A percentile compares a stretch with the other conserved stretches of the same genome.
These are phyloP conservation scores for Tetradesmus lagerheimii DNA, from an alignment of 139 green algal species.

Conservation along the genomic window DNA sequence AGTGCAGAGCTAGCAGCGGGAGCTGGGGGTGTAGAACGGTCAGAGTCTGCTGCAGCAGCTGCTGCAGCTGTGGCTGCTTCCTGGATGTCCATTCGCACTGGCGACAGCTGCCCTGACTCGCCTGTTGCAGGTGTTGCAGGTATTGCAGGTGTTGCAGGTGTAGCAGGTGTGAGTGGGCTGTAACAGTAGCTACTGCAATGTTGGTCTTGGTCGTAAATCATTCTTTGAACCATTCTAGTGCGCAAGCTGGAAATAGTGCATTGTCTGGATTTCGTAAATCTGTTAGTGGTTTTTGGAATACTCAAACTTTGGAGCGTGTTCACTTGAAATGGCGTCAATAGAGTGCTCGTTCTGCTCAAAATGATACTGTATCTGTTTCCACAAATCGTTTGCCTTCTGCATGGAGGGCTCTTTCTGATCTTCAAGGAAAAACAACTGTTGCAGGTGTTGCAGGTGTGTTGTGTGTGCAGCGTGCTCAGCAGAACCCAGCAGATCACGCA, in stretches of 20 bases:
- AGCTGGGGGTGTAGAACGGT: neutral
- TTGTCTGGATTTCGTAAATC: too few relatives aligned
- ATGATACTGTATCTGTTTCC: too few relatives aligned
- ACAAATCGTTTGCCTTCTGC: too few relatives aligned
- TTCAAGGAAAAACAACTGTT: too few relatives aligned
- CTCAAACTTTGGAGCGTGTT: too few relatives aligned
- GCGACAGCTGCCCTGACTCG: neutral
- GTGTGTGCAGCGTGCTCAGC: too few relatives aligned
- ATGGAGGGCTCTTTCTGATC: too few relatives aligned
- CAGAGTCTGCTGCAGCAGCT: neutral
- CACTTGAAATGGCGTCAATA: too few relatives aligned
- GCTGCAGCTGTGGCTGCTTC: conserved; percentile 8
- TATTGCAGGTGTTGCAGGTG: neutral
- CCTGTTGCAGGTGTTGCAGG: neutral
- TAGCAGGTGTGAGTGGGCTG: neutral
- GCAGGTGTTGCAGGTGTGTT: too few relatives aligned
- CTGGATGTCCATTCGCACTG: neutral
- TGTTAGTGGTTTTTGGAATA: too few relatives aligned
- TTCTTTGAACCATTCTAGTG: conserved; percentile 21
- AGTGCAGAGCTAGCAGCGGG: neutral
- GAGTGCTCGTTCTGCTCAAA: too few relatives aligned
- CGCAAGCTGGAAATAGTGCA: neutral
- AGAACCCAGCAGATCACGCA: too few relatives aligned
- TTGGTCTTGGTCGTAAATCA: conserved; percentile 12
- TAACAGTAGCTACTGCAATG: neutral